Evolutionary conservation across 805 yeast genomes (phyloP).

Genomic region (Clavispora phyllophila): DNA sequence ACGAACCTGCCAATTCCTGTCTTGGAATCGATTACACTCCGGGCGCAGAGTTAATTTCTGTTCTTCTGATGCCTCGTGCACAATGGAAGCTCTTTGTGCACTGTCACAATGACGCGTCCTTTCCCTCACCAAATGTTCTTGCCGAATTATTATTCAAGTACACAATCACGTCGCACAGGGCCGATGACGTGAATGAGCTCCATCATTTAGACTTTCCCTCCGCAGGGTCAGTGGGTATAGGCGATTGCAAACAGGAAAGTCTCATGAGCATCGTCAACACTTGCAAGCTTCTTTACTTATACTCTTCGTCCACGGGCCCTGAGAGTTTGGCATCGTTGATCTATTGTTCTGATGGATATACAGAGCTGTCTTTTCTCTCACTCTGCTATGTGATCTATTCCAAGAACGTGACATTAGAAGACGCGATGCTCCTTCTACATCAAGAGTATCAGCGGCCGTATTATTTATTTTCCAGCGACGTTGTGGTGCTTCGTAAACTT

Average conservation of each 20-base stretch:
- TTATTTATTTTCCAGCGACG: conserved; percentile 76
- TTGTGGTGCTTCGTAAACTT: conserved; percentile 56
- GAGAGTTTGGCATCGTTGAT: conserved; percentile 45
- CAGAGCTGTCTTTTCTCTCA: conserved; percentile 77
- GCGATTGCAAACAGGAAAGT: conserved; percentile 60
- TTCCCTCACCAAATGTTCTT: conserved; percentile 44
- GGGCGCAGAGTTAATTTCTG: conserved; percentile 6
- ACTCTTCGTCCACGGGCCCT: conserved; percentile 27
- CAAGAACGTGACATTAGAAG: conserved; percentile 53
- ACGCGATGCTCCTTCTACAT: conserved; percentile 65
- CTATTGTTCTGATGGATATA: conserved; percentile 87
- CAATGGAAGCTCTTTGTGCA: conserved; percentile 52
- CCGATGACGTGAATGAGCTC: conserved; percentile 14
- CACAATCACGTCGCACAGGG: conserved; percentile 22
- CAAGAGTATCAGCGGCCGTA: conserved; percentile 66
- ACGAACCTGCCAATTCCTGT: conserved; percentile 13
- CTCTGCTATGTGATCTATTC: conserved; percentile 69
- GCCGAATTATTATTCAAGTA: conserved; percentile 29
- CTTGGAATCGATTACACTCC: conserved; percentile 5
- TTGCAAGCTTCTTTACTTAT: conserved; percentile 58
- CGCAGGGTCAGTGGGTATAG: conserved; percentile 76
- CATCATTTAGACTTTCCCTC: conserved; percentile 65
- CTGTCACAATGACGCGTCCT: conserved; percentile 55
- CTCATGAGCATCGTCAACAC: conserved; percentile 60
- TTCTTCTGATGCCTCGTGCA: conserved; percentile 43